Base-by-base conservation (phyloP, 2,329 filamentous ascomycete species). In the Diaporthe vaccinii region DNA sequence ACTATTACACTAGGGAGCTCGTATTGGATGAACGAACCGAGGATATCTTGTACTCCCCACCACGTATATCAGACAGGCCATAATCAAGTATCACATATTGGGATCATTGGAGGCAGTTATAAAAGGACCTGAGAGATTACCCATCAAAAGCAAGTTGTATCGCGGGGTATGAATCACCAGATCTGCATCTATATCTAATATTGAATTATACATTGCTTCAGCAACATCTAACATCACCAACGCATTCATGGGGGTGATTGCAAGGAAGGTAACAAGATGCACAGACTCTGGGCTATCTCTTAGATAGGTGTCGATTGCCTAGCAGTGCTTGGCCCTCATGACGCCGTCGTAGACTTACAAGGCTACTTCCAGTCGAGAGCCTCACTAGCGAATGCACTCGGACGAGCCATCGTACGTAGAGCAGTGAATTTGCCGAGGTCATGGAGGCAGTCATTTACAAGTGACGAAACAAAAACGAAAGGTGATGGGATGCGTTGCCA, bases 51-150 rank as follows among this genome's bases (percentile, higher is more conserved):
- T 49, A 7, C 44, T 49, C 20, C 17, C 17, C 6, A 22, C 44
- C 1, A 1, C 17, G 0, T 10, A 49, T 49, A 1, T 20, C 6
- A 49, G 1, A 0, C 20, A 17, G 20, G 7, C 1, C 44, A 9
- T 17, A 49, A 3, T 22, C 7, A 22, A 4, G 8, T 7, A 8
- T 17, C 7, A 49, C 44, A 4, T 49, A 1, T 44, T 1, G 6
- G 0, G 2, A 1, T 20, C 4, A 44, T 17, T 1, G 17, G 44
- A 0, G 1, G 44, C 8, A 22, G 14, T 0, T 12, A 4, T 12
- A 3, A 0, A 4, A 39, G 3, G 12, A 39, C 1, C 36, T 39
- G 36, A 39, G 36, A 39, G 1, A 1, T 4, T 7, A 17, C 0
- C 3, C 4, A 7, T 17, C 8, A 4, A 20, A 20, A 44, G 0